phyloP scores from a whole-genome alignment of 2,329 filamentous ascomycete species.

The Aspergillus sp. region DNA sequence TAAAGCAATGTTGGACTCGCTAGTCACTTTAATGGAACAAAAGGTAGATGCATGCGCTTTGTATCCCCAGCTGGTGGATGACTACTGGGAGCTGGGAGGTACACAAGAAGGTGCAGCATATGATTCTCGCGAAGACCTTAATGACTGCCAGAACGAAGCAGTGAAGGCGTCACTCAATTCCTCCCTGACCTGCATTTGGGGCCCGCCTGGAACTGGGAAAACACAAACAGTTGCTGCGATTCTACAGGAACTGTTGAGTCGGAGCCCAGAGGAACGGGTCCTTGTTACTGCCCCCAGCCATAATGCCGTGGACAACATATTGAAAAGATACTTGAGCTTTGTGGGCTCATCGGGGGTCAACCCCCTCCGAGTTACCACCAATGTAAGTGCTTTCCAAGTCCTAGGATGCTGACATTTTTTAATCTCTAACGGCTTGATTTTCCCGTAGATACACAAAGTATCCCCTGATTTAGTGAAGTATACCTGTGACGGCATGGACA shows the following conservation, averaged over 20 bases:
- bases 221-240: slow-evolving; percentile 1
- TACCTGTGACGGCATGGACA: background rate
- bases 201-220: background rate
- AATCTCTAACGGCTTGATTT: background rate
- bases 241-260: background rate
- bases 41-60: background rate
- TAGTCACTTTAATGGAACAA: background rate
- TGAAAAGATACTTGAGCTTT: background rate
- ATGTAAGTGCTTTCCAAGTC: background rate
- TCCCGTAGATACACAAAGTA: background rate
- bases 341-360: background rate
- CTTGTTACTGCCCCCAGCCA: background rate
- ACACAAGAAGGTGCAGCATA: background rate
- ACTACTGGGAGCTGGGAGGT: background rate
- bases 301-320: background rate
- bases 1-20: background rate
- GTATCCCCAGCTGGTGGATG: background rate
- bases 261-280: background rate
- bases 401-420: background rate
- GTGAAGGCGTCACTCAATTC: background rate
- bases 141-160: background rate
- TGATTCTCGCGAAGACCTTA: background rate
- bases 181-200: slow-evolving; percentile 1
- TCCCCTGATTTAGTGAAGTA: background rate
- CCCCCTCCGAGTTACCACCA: background rate